Conservation (phyloP, 768 basidiomycete genomes). For the Clitopilus hobsonii region DNA sequence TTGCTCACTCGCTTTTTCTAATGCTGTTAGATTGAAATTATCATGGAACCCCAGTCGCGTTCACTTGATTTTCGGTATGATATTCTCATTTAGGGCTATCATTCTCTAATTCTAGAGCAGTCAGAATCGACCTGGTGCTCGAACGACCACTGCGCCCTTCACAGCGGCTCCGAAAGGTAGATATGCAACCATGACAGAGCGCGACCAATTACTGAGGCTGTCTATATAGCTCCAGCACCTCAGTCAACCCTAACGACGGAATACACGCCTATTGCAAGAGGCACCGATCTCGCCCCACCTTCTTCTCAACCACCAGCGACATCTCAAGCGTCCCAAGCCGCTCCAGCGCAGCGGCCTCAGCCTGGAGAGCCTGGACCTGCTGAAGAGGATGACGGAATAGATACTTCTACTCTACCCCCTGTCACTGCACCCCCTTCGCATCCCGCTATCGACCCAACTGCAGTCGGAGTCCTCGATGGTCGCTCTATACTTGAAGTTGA, state of each 20-base stretch:
- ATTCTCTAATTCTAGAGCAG: conserved; percentile 19
- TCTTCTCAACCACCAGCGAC: conserved; percentile 12
- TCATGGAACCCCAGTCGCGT: conserved; percentile 74
- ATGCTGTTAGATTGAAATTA: conserved; percentile 80
- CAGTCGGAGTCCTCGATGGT: conserved; percentile 63
- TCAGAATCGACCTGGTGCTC: conserved; percentile 24
- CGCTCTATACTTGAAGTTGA: conserved; percentile 85
- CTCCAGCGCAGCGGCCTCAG: too few relatives aligned
- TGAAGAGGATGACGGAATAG: conserved; percentile 46
- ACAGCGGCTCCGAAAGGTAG: conserved; percentile 29
- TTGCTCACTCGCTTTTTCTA: not conserved
- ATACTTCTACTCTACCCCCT: conserved; percentile 60
- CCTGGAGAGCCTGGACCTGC: conserved; percentile 6
- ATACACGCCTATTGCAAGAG: conserved; percentile 71
- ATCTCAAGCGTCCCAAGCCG: conserved; percentile 5
- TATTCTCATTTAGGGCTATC: not conserved
- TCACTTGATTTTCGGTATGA: conserved; percentile 70
- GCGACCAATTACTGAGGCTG: conserved; percentile 1
- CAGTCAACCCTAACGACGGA: conserved; percentile 73
- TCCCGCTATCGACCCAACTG: conserved; percentile 68
- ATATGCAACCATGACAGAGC: not conserved
- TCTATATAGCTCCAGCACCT: conserved; percentile 25
- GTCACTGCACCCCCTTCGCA: conserved; percentile 74
- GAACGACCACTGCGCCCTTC: conserved; percentile 23
- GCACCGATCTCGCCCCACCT: conserved; percentile 17